Evolutionary conservation across 2,329 filamentous ascomycete species (phyloP).

Genomic region (Hirsutella rhossiliensis): DNA sequence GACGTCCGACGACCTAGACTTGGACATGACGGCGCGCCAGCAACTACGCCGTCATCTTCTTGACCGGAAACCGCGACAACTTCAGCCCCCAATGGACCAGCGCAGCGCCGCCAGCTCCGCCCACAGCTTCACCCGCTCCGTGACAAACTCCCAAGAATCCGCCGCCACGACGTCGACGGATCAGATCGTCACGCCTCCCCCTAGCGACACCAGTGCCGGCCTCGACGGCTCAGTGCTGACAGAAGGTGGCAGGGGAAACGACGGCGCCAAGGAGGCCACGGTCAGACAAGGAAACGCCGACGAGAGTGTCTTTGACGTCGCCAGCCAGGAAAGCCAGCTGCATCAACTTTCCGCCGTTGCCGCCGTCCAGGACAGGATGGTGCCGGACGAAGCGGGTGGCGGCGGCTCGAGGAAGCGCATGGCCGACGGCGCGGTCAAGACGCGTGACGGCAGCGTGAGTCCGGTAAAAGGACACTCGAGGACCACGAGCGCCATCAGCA

Average conservation of each 20-base stretch:
- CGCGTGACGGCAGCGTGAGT: conserved; percentile 30
- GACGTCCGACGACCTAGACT: background rate
- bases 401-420: conserved; percentile 55
- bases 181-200: conserved; percentile 15
- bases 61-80: background rate
- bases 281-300: background rate
- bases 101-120: conserved; percentile 5
- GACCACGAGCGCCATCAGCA: conserved; percentile 57
- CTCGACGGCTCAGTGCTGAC: conserved; percentile 2
- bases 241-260: background rate
- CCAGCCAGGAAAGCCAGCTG: conserved; percentile 40
- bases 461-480: conserved; percentile 50
- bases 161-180: conserved; percentile 13
- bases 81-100: background rate
- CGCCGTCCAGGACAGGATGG: conserved; percentile 38
- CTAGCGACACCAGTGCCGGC: conserved; percentile 11
- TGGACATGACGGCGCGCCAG: background rate
- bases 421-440: conserved; percentile 63
- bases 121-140: conserved; percentile 7
- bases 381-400: conserved; percentile 13
- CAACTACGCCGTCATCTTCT: background rate
- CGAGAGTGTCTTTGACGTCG: conserved; percentile 6
- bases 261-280: background rate
- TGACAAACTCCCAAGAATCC: conserved; percentile 15
- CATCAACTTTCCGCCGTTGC: conserved; percentile 46